phyloP scores from a whole-genome alignment of 2,329 filamentous ascomycete genomes.

The Fusarium azukiicola region DNA sequence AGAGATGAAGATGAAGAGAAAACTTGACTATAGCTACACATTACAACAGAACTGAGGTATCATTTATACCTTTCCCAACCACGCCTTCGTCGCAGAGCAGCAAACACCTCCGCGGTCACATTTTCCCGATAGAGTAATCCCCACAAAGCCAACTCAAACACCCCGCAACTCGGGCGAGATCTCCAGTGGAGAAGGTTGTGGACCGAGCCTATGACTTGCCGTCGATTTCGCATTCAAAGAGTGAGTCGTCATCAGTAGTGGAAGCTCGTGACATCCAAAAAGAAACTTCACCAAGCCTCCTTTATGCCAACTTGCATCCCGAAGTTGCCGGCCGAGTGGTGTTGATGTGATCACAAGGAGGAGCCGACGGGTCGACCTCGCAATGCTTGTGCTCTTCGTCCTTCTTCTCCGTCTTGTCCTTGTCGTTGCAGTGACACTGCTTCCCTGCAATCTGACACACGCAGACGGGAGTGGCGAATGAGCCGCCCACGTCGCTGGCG shows the following conservation, averaged over 20 bases:
- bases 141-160: neutral
- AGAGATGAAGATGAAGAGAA: neutral
- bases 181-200: neutral
- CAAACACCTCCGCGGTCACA: constrained; percentile 8
- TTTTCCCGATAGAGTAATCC: neutral
- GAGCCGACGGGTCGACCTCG: neutral
- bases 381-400: neutral
- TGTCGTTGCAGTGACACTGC: constrained; percentile 1
- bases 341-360: neutral
- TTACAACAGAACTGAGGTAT: neutral
- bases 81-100: neutral
- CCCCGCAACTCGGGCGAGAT: neutral
- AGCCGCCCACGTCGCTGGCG: constrained; percentile 9
- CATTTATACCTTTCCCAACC: neutral
- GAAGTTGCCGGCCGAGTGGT: constrained; percentile 7
- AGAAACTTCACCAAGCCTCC: neutral
- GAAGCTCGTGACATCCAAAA: neutral
- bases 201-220: constrained; percentile 11
- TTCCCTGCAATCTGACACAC: neutral
- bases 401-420: neutral
- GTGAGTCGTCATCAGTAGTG: neutral
- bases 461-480: constrained; percentile 29
- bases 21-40: neutral
- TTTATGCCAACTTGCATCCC: constrained; percentile 10
- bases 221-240: neutral